phyloP scores from a whole-genome alignment of 2,329 filamentous ascomycete species.

The Neofusicoccum ribis region DNA sequence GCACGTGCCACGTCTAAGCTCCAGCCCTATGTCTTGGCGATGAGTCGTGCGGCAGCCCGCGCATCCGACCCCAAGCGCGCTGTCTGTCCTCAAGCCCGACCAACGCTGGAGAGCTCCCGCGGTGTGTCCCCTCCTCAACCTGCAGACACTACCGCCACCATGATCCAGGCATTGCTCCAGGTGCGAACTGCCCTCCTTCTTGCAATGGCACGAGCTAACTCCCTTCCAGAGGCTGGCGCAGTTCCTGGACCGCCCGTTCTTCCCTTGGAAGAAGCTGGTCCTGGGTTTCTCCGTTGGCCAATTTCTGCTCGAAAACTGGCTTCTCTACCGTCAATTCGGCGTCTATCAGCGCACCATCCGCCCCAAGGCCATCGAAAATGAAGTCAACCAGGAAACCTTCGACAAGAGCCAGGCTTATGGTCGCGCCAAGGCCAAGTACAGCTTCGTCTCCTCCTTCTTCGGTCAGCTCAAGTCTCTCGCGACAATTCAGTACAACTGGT shows the following conservation, averaged over 20 bases:
- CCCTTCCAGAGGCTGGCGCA: constrained; percentile 65
- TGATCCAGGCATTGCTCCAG: constrained; percentile 22
- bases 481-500: constrained; percentile 86
- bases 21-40: constrained; percentile 15
- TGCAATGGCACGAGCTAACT: constrained; percentile 5
- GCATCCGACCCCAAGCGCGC: constrained; percentile 6
- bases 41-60: constrained; percentile 11
- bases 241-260: constrained; percentile 85
- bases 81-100: constrained; percentile 5
- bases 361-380: constrained; percentile 82
- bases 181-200: not conserved
- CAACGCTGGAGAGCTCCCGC: not conserved
- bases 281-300: constrained; percentile 92
- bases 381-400: constrained; percentile 86
- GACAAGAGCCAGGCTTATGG: constrained; percentile 96
- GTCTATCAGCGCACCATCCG: constrained; percentile 77
- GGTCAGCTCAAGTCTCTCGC: constrained; percentile 84
- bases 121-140: not conserved
- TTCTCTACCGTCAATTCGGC: constrained; percentile 86
- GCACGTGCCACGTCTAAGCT: not conserved
- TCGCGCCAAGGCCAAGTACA: constrained; percentile 90
- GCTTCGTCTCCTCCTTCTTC: constrained; percentile 77
- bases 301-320: constrained; percentile 84
- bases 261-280: constrained; percentile 97
- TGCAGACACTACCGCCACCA: constrained; percentile 1